Conservation (phyloP, 192 early-diverging fungal genomes). For the Pecoramyces ruminantium region DNA sequence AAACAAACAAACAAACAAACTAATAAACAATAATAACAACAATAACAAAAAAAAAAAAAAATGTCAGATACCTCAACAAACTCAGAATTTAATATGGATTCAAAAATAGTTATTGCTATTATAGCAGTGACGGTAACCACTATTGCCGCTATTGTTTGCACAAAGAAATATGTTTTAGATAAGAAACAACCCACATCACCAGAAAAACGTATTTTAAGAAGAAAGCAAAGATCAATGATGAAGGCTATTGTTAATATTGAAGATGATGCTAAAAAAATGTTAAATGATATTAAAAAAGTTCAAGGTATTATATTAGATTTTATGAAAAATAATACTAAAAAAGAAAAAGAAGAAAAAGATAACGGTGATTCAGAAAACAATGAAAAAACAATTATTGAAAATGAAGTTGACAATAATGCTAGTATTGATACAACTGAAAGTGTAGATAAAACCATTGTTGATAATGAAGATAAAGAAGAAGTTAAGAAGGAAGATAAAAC, state of each 20-base stretch:
- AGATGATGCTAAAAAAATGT: not conserved
- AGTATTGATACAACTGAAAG: too few species aligned
- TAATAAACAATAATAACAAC: too few species aligned
- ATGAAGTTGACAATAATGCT: too few species aligned
- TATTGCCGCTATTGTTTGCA: not conserved
- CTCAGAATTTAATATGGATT: not conserved
- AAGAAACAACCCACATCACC: not conserved
- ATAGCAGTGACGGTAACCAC: not conserved
- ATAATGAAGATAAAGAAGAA: not conserved
- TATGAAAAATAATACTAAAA: not conserved
- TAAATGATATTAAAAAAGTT: not conserved
- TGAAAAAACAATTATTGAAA: too few species aligned
- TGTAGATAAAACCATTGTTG: not conserved
- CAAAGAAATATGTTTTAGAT: not conserved
- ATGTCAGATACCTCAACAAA: not conserved
- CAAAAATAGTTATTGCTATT: not conserved
- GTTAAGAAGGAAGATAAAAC: not conserved
- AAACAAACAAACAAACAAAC: too few species aligned
- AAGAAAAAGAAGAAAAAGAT: too few species aligned
- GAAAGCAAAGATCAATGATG: not conserved
- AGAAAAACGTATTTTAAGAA: not conserved
- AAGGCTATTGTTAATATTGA: not conserved
- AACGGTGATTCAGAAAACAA: not conserved
- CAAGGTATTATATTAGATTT: not conserved
- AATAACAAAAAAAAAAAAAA: not conserved